Base-by-base conservation (phyloP, 2,329 filamentous ascomycete species). In the Trichophyton mentagrophytes region DNA sequence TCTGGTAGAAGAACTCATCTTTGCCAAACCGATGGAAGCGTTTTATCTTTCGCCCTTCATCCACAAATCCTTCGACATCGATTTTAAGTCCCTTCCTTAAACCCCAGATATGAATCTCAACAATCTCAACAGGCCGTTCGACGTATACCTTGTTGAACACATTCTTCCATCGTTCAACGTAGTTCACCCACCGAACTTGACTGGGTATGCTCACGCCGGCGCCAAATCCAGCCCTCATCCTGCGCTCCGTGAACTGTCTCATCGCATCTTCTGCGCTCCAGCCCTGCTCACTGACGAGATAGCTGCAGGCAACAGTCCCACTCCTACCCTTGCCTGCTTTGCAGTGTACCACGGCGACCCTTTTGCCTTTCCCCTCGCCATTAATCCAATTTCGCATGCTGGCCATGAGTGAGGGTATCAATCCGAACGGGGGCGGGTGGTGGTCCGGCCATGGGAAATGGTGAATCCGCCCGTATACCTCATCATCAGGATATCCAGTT, bases 361-460 rank as follows among this genome's bases (percentile, higher is more conserved):
- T 80, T 42, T 78, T 76, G 25, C 73, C 69, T 27, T 76, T 72
- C 22, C 72, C 61, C 1, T 62, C 60, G 11, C 69, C 71, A 55
- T 81, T 78, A 59, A 95, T 72, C 90, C 92, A 97, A 69, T 92
- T 89, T 63, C 88, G 82, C 91, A 99, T 97, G 68, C 88, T 89
- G 0, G 85, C 90, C 81, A 96, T 85, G 64, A 96, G 91, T 74
- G 89, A 80, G 0, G 92, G 92, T 40, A 99, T 85, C 20, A 97
- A 79, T 22, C 85, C 81, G 69, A 99, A 99, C 0, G 93, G 93
- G 59, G 93, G 93, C 2, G 93, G 93, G 71, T 99, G 93, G 71
- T 99, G 93, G 71, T 99, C 93, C 0, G 93, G 93, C 85, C 89
- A 99, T 0, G 93, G 93, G 69, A 91, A 97, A 74, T 99, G 93